Conservation (phyloP, 2,329 filamentous ascomycete species). For the Berkeleyomyces rouxiae region DNA sequence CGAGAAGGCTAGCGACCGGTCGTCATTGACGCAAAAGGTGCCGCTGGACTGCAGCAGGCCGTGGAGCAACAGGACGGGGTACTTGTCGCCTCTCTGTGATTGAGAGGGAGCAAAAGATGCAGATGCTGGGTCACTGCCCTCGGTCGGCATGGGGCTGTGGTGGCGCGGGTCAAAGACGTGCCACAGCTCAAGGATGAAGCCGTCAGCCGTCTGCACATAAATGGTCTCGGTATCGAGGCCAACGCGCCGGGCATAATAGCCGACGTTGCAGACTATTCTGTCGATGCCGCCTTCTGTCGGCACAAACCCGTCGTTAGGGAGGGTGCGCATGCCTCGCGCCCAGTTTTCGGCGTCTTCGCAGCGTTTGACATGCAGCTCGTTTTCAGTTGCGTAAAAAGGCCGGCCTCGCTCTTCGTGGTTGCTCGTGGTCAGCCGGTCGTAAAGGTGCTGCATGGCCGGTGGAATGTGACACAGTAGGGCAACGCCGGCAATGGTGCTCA, state of each 20-base stretch:
- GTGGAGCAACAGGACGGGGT: constrained; percentile 75
- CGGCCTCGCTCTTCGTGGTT: constrained; percentile 41
- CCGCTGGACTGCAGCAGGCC: constrained; percentile 77
- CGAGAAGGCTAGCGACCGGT: constrained; percentile 78
- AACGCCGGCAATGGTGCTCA: constrained; percentile 59
- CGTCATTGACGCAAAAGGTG: constrained; percentile 79
- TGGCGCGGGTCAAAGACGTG: constrained; percentile 66
- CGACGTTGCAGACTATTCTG: constrained; percentile 58
- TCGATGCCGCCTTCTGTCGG: constrained; percentile 71
- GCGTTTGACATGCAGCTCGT: constrained; percentile 38
- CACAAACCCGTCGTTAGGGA: constrained; percentile 34
- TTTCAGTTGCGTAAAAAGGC: constrained; percentile 60
- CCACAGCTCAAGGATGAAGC: constrained; percentile 78
- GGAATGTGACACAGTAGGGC: constrained; percentile 53
- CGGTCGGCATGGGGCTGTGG: constrained; percentile 33
- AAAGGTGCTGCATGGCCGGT: constrained; percentile 29
- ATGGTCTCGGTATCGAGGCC: constrained; percentile 74
- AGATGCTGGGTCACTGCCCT: not conserved
- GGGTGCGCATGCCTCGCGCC: constrained; percentile 20
- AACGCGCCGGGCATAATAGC: constrained; percentile 74
- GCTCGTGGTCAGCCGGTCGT: constrained; percentile 38
- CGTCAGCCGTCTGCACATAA: constrained; percentile 81
- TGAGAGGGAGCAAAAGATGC: not conserved
- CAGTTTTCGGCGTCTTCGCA: constrained; percentile 45
- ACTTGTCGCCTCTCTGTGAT: constrained; percentile 29